Evolutionary conservation across 2,329 filamentous ascomycete genomes (phyloP), one percentile per base, ranked within the genome.

Genomic region (Diaporthe sp.): DNA sequence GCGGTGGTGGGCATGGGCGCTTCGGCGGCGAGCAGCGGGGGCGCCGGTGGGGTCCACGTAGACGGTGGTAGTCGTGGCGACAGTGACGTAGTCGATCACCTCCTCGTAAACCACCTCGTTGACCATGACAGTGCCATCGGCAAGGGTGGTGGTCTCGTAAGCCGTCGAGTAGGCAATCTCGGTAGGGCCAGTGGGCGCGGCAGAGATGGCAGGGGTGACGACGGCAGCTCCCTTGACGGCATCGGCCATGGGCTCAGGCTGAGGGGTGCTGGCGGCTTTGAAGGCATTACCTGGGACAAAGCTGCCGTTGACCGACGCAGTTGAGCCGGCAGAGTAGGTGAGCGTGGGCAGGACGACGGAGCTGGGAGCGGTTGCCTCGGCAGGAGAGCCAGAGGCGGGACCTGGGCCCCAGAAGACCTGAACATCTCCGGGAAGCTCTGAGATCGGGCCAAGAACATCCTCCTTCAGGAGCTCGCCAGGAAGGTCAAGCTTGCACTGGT

Each of bases 391-490:
- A 39, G 58, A 53, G 71, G 81, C 82, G n/a, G 80, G 79, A 9
- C 57, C 78, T 7, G 82, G 81, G 17, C 81, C 82, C 76, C 79
- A 79, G 62, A 84, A 81, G 76, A 93, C 87, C 8, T 82, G 76
- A 28, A 91, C 84, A 75, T 90, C 88, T 58, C 95, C 94, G 7
- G 95, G 95, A 28, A 98, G 89, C 58, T 87, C 86, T 17, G 86
- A 82, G 72, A 91, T 84, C 9, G 90, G 86, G 13, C 91, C 89
- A 2, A 83, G 79, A 70, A 91, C 89, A 79, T 95, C 85, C 76
- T 97, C 95, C 12, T 86, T 77, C 1, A 83, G 81, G 28, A 97
- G 82, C 0, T 81, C 79, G 0, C 83, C 77, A 4, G 94, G 93
- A 1, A 92, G 77, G 0, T 90, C 81, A 81, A 96, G 89, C 70